These are phyloP conservation scores for Plasmopara halstedii DNA, from an alignment of 352 stramenopile species.

Conservation along the genomic window DNA sequence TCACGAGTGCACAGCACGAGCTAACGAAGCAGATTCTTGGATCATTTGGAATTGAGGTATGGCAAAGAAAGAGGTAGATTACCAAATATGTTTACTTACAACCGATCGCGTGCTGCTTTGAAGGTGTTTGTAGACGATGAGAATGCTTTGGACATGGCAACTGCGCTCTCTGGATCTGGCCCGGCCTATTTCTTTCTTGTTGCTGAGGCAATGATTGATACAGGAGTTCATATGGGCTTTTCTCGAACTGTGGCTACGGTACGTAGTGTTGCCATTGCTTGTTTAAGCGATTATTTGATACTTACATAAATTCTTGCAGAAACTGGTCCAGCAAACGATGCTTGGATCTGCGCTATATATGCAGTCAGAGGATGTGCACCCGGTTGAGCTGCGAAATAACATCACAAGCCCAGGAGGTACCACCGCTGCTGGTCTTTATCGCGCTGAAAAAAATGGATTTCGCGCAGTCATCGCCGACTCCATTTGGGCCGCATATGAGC, in stretches of 20 bases:
- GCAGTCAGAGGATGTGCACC: conserved; percentile 86
- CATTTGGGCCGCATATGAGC: conserved; percentile 94
- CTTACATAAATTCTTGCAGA: conserved; percentile 25
- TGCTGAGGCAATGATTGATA: conserved; percentile 94
- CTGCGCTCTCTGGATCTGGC: conserved; percentile 88
- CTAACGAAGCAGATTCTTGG: conserved; percentile 82
- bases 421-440: conserved; percentile 91
- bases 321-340: conserved; percentile 93
- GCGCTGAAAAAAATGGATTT: conserved; percentile 94
- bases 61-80: background rate
- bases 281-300: background rate
- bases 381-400: conserved; percentile 89
- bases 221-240: conserved; percentile 94
- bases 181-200: conserved; percentile 96
- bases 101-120: background rate
- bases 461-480: conserved; percentile 90
- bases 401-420: conserved; percentile 93
- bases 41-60: conserved; percentile 86
- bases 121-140: conserved; percentile 92
- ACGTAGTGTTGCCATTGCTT: background rate
- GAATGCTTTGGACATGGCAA: conserved; percentile 92
- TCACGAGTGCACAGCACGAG: conserved; percentile 67
- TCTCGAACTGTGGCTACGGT: conserved; percentile 85
- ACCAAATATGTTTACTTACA: background rate
- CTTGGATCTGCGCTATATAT: conserved; percentile 91